A percentile compares a stretch with the other conserved stretches of the same genome.
These are phyloP conservation scores for Solanum etuberosum DNA, from an alignment of 257 asterid species.

Conservation along the genomic window DNA sequence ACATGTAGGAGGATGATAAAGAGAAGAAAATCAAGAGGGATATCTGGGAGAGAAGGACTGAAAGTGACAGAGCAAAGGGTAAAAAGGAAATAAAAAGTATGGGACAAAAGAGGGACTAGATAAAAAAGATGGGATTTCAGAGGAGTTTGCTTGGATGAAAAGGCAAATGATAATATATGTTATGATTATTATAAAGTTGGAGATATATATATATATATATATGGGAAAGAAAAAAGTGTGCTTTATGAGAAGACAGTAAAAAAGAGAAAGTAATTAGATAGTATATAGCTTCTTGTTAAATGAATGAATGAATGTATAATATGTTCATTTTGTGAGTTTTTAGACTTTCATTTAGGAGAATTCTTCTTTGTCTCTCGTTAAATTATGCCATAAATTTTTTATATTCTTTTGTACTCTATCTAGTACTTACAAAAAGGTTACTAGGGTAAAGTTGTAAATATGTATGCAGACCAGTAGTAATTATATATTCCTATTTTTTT, in stretches of 20 bases:
- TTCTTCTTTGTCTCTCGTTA: neutral
- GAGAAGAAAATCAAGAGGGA: conserved; percentile 54
- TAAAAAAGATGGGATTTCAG: conserved; percentile 15
- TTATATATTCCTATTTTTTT: neutral
- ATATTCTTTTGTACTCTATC: neutral
- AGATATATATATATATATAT: neutral
- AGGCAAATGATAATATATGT: conserved; percentile 40
- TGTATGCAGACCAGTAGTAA: neutral
- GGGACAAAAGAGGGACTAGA: conserved; percentile 86
- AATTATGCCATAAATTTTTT: neutral
- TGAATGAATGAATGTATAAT: conserved; percentile 5
- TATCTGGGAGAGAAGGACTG: conserved; percentile 98
- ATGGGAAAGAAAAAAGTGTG: neutral
- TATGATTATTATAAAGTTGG: conserved; percentile 5
- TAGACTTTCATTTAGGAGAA: neutral
- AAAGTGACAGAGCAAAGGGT: conserved; percentile 70
- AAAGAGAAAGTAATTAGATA: neutral
- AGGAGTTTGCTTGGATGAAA: conserved; percentile 70
- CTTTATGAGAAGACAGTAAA: neutral
- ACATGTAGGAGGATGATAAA: conserved; percentile 42
- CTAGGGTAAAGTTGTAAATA: neutral
- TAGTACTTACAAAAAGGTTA: neutral
- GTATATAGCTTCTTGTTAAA: neutral
- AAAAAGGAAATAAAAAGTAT: conserved; percentile 37
- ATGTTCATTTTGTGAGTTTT: neutral